Evolutionary conservation across 148 eudicot species (phyloP), one percentile per base, ranked within the genome.

Genomic region (Amaranthus hypochondriacus): DNA sequence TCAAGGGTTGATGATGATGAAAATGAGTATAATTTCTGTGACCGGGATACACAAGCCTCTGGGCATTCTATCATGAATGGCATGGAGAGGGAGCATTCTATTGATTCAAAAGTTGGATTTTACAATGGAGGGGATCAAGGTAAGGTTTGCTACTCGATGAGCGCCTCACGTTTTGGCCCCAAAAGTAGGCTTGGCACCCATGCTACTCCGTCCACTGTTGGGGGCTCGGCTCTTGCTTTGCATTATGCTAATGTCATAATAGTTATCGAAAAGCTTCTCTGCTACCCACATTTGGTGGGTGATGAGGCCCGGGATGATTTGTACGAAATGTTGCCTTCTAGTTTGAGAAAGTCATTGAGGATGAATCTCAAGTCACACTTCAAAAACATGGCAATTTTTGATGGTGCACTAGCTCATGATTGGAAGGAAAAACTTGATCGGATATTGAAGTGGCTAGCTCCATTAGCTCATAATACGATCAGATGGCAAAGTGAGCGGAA

Each of bases 401-500:
- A 92, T 79, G 97, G 94, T 2, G 88, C 90, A 56, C 75, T 95
- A 47, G 99, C 97, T 49, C 94, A 90, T 73, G 94, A 84, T 76
- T 95, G 99, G 97, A 89, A 85, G 81, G 96, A 85, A 62, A 87
- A 74, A 81, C 84, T 92, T 9, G 92, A 89, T 9, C 80, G 68
- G 66, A 78, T 87, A 57, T 81, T 95, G 18, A 82, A 77, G 72
- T 90, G 96, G 97, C 85, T 95, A 54, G 89, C 93, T 12, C 99
- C 96, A 5, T 48, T 95, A 54, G 99, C 99, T 9, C 96, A 90
- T 70, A 92, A 92, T 80, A 95, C 84, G 96, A 89, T 95, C 75
- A 82, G 88, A 83, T 95, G 99, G 99, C 99, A 95, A 80, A 90
- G 86, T 68, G 99, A 95, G 79, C 81, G 99, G 1, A 95, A 85